Evolutionary conservation across 202 grass and related monocot species (phyloP).

Genomic region (Cymbopogon flexuosus): DNA sequence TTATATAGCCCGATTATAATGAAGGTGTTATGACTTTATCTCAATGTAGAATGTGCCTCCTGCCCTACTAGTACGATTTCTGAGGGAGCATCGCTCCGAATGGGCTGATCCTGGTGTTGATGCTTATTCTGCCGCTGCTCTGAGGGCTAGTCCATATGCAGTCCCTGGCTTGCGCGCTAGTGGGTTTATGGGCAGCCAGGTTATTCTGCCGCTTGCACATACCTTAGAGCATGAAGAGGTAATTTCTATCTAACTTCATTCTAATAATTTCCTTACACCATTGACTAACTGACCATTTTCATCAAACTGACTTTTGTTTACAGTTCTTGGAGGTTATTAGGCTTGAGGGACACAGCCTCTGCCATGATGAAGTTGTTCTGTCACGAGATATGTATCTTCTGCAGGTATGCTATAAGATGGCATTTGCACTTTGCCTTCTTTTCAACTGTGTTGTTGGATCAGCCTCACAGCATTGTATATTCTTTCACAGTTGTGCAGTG

Average conservation of each 20-base stretch:
- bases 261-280: neutral
- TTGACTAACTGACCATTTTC: neutral
- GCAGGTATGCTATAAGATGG: conserved; percentile 44
- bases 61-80: conserved; percentile 78
- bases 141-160: conserved; percentile 65
- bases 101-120: conserved; percentile 89
- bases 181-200: conserved; percentile 78
- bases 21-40: neutral
- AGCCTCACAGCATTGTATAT: neutral
- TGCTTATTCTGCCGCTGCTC: conserved; percentile 80
- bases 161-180: conserved; percentile 58
- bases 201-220: conserved; percentile 90
- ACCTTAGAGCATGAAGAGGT: conserved; percentile 96
- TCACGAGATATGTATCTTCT: conserved; percentile 86
- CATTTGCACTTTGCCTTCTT: neutral
- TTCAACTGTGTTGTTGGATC: neutral
- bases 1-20: conserved; percentile 3
- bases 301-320: conserved; percentile 21
- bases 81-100: conserved; percentile 93
- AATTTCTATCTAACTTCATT: conserved; percentile 22
- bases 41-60: conserved; percentile 81
- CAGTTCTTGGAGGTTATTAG: conserved; percentile 92
- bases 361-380: conserved; percentile 77
- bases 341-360: conserved; percentile 82
- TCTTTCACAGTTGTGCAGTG: conserved; percentile 70